These are phyloP conservation scores for Neurospora sublineolata DNA, from an alignment of 495 filamentous ascomycete species.

Conservation along the genomic window DNA sequence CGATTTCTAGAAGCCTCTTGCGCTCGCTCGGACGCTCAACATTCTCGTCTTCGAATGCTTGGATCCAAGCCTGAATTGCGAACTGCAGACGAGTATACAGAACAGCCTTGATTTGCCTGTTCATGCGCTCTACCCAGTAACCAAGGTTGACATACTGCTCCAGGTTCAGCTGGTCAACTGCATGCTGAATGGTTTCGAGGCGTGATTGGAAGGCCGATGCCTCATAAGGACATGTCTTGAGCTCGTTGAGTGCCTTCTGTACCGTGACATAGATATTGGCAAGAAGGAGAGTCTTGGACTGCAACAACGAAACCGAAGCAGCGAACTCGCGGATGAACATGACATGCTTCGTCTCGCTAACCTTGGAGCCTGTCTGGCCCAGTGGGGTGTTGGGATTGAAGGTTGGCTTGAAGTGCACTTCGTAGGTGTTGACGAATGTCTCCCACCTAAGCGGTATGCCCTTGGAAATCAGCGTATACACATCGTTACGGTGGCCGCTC, in stretches of 20 bases:
- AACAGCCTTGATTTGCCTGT: constrained; percentile 66
- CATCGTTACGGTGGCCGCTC: constrained; percentile 81
- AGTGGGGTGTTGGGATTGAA: constrained; percentile 46
- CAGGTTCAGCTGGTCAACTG: constrained; percentile 89
- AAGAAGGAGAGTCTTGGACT: constrained; percentile 70
- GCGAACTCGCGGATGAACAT: constrained; percentile 93
- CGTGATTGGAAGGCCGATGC: constrained; percentile 60
- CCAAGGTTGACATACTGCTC: constrained; percentile 88
- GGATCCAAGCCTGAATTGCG: constrained; percentile 75
- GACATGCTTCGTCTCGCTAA: constrained; percentile 82
- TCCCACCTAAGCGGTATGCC: constrained; percentile 90
- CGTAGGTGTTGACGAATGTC: constrained; percentile 92
- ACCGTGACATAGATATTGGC: constrained; percentile 70
- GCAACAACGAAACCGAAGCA: constrained; percentile 67
- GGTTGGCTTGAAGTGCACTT: constrained; percentile 65
- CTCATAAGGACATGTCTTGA: constrained; percentile 79
- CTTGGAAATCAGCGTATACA: constrained; percentile 67
- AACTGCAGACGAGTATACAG: constrained; percentile 65
- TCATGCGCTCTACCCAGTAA: constrained; percentile 78
- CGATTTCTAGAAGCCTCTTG: constrained; percentile 29
- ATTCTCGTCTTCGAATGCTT: constrained; percentile 58
- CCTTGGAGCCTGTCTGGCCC: constrained; percentile 43
- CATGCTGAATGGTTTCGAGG: constrained; percentile 73
- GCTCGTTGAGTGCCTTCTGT: constrained; percentile 66
- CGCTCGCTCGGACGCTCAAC: constrained; percentile 35